Evolutionary conservation across 495 filamentous ascomycete genomes (phyloP).

Genomic region (Penicillium manginii): DNA sequence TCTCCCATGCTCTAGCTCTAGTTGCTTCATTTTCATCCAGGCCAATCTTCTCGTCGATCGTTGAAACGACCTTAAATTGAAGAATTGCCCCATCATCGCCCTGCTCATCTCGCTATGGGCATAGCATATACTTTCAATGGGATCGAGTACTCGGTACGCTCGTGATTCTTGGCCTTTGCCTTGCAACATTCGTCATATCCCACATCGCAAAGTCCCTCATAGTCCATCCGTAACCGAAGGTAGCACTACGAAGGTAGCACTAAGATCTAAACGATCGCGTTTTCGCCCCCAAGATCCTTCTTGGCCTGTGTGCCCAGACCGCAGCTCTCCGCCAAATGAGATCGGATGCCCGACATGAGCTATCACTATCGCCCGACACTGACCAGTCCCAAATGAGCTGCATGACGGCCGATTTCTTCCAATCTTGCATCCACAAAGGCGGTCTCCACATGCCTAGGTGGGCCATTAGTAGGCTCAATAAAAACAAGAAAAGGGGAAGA

Average conservation of each 20-base stretch:
- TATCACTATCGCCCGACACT: not conserved
- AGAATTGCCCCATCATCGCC: not conserved
- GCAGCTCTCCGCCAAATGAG: not conserved
- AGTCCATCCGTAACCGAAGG: not conserved
- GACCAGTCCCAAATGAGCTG: not conserved
- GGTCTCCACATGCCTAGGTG: conserved; percentile 4
- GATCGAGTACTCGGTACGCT: no score
- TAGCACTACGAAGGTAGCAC: not conserved
- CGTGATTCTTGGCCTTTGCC: no score
- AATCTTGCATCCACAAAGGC: not conserved
- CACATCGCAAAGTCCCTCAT: not conserved
- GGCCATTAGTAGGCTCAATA: conserved; percentile 2
- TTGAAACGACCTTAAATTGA: conserved; percentile 5
- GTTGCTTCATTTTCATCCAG: not conserved
- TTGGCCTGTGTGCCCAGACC: not conserved
- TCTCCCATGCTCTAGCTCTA: not conserved
- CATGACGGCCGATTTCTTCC: not conserved
- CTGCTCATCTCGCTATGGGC: not conserved
- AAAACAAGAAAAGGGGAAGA: not conserved
- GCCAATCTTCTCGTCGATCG: not conserved
- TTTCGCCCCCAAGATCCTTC: not conserved
- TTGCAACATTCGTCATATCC: no score
- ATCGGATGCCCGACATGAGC: not conserved
- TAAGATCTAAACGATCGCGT: not conserved
- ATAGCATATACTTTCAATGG: no score